phyloP scores from a whole-genome alignment of 1,284 basidiomycete genomes.

The Baeospora myosura region DNA sequence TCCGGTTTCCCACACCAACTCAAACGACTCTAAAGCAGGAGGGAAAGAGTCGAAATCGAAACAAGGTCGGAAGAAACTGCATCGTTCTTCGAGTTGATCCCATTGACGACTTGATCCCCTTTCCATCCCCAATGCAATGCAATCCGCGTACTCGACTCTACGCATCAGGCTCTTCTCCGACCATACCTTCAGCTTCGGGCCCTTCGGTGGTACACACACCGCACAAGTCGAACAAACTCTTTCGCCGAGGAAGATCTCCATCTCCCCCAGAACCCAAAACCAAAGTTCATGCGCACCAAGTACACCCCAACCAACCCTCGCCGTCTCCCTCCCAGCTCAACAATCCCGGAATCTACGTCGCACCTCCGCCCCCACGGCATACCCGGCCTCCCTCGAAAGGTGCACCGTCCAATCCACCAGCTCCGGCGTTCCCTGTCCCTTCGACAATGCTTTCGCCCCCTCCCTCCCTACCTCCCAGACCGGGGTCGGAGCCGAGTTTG shows the following conservation, averaged over 20 bases:
- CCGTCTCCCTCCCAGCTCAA: constrained; percentile 40
- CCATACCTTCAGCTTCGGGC: not conserved
- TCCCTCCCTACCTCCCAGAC: not conserved
- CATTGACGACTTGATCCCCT: too few relatives aligned
- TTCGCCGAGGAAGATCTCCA: constrained; percentile 1
- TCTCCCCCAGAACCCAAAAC: constrained; percentile 6
- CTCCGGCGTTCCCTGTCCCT: not conserved
- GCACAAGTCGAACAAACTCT: not conserved
- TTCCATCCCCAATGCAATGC: not conserved
- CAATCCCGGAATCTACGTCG: constrained; percentile 34
- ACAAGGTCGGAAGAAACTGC: constrained; percentile 29
- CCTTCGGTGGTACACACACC: too few relatives aligned
- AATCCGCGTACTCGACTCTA: not conserved
- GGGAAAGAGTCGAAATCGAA: constrained; percentile 26
- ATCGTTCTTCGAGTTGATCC: not conserved
- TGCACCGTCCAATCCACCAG: not conserved
- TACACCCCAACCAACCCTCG: constrained; percentile 30
- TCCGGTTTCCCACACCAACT: too few relatives aligned
- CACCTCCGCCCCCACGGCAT: constrained; percentile 23
- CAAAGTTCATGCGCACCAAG: constrained; percentile 19
- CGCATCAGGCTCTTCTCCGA: not conserved
- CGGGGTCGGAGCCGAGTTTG: constrained; percentile 1
- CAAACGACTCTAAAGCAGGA: constrained; percentile 19
- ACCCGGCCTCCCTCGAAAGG: not conserved
- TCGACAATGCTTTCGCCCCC: not conserved